Evolutionary conservation across 179 eudicot species (phyloP), one percentile per base, ranked within the genome.

Genomic region (Pouteria campechiana): DNA sequence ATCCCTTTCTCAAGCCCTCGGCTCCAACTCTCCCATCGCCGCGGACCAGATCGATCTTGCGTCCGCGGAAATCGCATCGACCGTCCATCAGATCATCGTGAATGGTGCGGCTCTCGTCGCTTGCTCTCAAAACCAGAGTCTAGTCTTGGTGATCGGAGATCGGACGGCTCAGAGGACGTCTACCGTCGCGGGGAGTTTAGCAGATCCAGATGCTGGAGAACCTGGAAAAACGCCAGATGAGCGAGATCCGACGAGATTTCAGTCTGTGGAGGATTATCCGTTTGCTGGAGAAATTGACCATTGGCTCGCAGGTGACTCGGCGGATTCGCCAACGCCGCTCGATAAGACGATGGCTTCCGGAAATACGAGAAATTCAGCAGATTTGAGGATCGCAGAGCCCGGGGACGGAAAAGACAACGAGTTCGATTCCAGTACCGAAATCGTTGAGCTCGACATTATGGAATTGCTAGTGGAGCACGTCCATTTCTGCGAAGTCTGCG

Each of bases 401-500:
- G 28, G 22, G 25, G 70, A 67, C 2, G 61, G 20, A 0, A 53
- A 48, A 10, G 4, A 2, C 25, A 31, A 12, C 5, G 23, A 20
- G 24, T 20, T 12, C 1, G 61, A 61, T 7, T 70, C 58, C n/a
- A n/a, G n/a, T 33, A 17, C 29, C 19, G 78, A 76, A 40, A 70
- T 79, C 9, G 54, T 82, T 0, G 96, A 87, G 44, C 49, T 83
- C 0, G 94, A 77, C 30, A 68, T 78, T 3, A 73, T 67, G 32
- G 90, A 79, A 57, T 44, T 87, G 3, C 50, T 80, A 0, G 86
- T 86, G 6, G 81, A 83, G 48, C 76, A 82, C 44, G 45, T 70
- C 20, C 96, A 87, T 53, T 66, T 73, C 43, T 87, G 94, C 55
- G 70, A 72, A 5, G 34, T 87, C 9, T 87, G 96, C 18, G 90